Base-by-base conservation (phyloP, 306 rosid species). In the Inga oerstediana region DNA sequence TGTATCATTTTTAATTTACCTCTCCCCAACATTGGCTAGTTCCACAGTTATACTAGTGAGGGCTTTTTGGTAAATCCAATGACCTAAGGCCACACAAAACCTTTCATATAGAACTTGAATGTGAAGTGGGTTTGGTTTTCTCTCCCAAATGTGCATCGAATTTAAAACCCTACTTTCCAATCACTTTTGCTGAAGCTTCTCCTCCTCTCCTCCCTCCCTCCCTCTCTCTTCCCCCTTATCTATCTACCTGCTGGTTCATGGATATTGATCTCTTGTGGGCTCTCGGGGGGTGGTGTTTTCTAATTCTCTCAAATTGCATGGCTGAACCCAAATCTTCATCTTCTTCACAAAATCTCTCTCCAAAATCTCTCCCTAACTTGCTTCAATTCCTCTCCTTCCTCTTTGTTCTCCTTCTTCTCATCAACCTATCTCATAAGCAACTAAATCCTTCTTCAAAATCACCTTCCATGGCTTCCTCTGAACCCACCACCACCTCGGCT, bases 191-290 rank as follows among this genome's bases (percentile, higher is more conserved):
- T 94, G 93, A 92, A 94, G 90, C 94, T 92, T 93, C 97, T 87
- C 85, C 81, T 84, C 75, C 78, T 56, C 78, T 65, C 43, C 5
- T 15, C 71, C 5, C 43, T 15, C 30, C 14, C 71, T 65, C 69
- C 5, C 82, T 61, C 81, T 48, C 71, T 56, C 83, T 24, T 76
- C 27, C 69, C 34, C 34, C 34, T 59, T 27, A 62, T 11, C 32
- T 7, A 27, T 3, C 68, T 24, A 3, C 56, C 34, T 59, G 32
- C 92, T 88, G 96, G 99, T 95, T 93, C 89, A 95, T 95, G 99
- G 99, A 93, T 93, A 91, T 95, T 95, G 98, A 95, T 90, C 90
- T 94, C 96, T 91, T 93, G 93, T 93, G 98, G 98, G 85, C 82
- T 89, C 84, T 92, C 89, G 99, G 97, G 99, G 99, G 99, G 94